Evolutionary conservation across 106 monocot genomes (phyloP).

Genomic region (Allium sativum): DNA sequence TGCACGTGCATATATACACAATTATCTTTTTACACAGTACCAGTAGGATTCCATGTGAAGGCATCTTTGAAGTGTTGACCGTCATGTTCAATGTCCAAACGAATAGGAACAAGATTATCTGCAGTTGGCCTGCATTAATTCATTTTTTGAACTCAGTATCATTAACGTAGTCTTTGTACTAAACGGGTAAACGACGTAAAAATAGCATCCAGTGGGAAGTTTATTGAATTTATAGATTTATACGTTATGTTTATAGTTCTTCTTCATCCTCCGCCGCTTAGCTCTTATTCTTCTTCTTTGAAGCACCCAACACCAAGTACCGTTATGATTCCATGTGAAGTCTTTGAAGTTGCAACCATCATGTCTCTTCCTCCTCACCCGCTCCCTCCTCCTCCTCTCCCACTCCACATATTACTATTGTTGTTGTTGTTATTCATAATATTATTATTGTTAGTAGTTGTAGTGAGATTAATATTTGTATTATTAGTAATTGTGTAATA

Average conservation of each 20-base stretch:
- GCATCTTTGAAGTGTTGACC: slow-evolving; percentile 75
- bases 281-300: too few relatives aligned
- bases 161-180: background rate
- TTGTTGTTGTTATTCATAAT: too few relatives aligned
- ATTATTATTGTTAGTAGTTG: too few relatives aligned
- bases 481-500: too few relatives aligned
- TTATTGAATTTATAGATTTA: background rate
- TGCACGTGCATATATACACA: too few relatives aligned
- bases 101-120: slow-evolving; percentile 82
- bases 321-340: slow-evolving; percentile 85
- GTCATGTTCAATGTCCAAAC: slow-evolving; percentile 76
- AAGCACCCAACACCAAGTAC: slow-evolving; percentile 25
- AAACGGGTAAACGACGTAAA: background rate
- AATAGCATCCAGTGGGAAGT: background rate
- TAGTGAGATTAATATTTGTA: too few relatives aligned
- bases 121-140: slow-evolving; percentile 61
- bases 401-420: too few relatives aligned
- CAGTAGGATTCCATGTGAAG: slow-evolving; percentile 85
- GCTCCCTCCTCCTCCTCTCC: too few relatives aligned
- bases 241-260: too few relatives aligned
- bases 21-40: slow-evolving; percentile 17
- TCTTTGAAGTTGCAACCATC: slow-evolving; percentile 77
- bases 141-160: background rate
- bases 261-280: too few relatives aligned
- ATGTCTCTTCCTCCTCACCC: too few relatives aligned